Base-by-base conservation (phyloP, 2,329 filamentous ascomycete species). In the Penicillium sp. region DNA sequence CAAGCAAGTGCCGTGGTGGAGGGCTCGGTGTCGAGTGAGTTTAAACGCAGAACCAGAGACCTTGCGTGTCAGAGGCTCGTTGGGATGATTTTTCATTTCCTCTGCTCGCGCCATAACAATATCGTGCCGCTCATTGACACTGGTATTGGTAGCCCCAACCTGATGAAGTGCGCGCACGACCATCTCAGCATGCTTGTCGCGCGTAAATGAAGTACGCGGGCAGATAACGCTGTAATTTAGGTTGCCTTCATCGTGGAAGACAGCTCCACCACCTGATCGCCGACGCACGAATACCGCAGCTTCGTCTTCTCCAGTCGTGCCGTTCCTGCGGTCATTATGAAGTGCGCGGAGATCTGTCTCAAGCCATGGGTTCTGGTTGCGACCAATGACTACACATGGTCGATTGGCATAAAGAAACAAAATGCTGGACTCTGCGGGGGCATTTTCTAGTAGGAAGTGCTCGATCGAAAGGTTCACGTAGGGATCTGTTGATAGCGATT, bases 321-420 rank as follows among this genome's bases (percentile, higher is more conserved):
- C 47, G 14, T 44, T 59, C 41, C 60, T 65, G 33, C 60, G 70
- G 61, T 67, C 73, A 71, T 59, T 77, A 67, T 66, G 76, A 67
- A 96, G 77, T 1, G 84, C 78, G 37, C 76, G 76, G 9, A 97
- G 81, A 70, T 96, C 90, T 59, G 90, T 86, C 77, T 99, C 94
- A 9, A 90, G 81, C 94, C 93, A 99, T 51, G 94, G 94, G 72
- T 99, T 99, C 77, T 99, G 94, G 73, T 99, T 99, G 57, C 94
- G 87, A 41, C 94, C 94, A 63, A 99, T 88, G 69, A 99, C 87
- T 57, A 99, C 83, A 71, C 90, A 91, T 0, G 93, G 91, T 36
- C 84, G 76, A 75, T 99, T 97, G 66, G 86, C 84, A 77, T 97
- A 99, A 48, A 97, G 83, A 54, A 97, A 89, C 2, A 97, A 83